Conservation (phyloP, 2,329 filamentous ascomycete species). For the Podosphaera fusca region DNA sequence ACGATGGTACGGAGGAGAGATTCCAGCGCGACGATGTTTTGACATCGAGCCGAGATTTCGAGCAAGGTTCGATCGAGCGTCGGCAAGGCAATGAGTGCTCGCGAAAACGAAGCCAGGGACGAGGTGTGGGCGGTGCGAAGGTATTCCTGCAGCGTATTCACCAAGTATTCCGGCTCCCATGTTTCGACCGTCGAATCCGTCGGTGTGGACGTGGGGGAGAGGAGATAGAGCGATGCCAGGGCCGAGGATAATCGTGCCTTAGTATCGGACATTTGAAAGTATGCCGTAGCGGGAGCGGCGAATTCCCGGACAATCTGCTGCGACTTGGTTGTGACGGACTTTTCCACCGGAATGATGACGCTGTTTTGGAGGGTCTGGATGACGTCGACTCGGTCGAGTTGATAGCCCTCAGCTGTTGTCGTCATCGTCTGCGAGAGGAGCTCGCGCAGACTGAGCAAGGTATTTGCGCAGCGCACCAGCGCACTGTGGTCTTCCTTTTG, state of each 20-base stretch:
- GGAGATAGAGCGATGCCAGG: conserved; percentile 52
- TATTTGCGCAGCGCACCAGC: conserved; percentile 62
- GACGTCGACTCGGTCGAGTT: conserved; percentile 49
- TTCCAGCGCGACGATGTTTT: conserved; percentile 79
- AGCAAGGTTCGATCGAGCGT: conserved; percentile 58
- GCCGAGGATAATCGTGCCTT: conserved; percentile 53
- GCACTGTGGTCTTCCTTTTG: conserved; percentile 46
- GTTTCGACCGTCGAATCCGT: conserved; percentile 23
- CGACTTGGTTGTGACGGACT: conserved; percentile 45
- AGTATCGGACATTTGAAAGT: conserved; percentile 47
- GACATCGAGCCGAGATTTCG: conserved; percentile 65
- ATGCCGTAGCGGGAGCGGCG: conserved; percentile 43
- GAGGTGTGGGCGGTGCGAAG: conserved; percentile 61
- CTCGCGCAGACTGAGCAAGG: conserved; percentile 52
- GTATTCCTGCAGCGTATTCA: conserved; percentile 59
- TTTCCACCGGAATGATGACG: conserved; percentile 49
- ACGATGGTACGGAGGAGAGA: conserved; percentile 46
- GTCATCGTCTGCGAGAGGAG: conserved; percentile 38
- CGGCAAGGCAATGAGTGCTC: conserved; percentile 58
- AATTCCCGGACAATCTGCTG: conserved; percentile 71
- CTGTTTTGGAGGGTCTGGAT: conserved; percentile 47
- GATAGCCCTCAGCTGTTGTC: conserved; percentile 51
- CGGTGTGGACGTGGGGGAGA: conserved; percentile 42
- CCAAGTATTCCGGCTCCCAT: conserved; percentile 40
- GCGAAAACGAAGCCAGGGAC: conserved; percentile 49